Base-by-base conservation (phyloP, 1,284 basidiomycete genomes). In the Fomitopsis palustris region DNA sequence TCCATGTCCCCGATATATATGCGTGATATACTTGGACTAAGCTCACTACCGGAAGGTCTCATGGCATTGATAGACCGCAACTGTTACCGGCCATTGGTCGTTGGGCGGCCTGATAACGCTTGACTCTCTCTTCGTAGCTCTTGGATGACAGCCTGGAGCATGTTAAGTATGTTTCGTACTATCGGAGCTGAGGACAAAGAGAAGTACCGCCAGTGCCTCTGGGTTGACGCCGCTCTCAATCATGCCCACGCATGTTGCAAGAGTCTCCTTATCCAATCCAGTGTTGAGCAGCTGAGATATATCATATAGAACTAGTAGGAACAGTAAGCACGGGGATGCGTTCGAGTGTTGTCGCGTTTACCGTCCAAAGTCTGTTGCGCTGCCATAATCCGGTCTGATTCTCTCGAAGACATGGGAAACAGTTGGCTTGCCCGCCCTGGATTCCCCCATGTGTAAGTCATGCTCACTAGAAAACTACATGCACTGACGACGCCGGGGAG, bases 221-320 rank as follows among this genome's bases (percentile, higher is more conserved):
- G 92, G 89, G 67, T 92, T 93, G 42, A 90, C 89, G 6, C 92
- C 92, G 63, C 84, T 86, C 71, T 95, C 92, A 67, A 95, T 90
- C 83, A 95, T 85, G 59, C 85, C 82, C 17, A 93, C 83, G 69
- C 92, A 94, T 7, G 87, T 92, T 25, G 87, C 88, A 16, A 95
- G 81, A 2, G 90, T 92, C 66, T 92, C 88, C 63, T 87, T 88
- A 74, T 93, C 90, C 29, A 95, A 81, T 56, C 87, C 84, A 0
- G 92, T 93, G 67, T 93, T 91, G 60, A 95, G 74, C 45, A 95
- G 74, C 71, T 92, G 89, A 16, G 92, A 92, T 61, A 95, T 90
- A 61, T 93, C 90, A 67, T 86, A 82, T 33, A 95, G 78, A 62
- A 88, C 92, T 95, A 21, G 12, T 14, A 16, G 25, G 5, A 12